Conservation (phyloP, 306 rosid species). For the Quercus gilva region DNA sequence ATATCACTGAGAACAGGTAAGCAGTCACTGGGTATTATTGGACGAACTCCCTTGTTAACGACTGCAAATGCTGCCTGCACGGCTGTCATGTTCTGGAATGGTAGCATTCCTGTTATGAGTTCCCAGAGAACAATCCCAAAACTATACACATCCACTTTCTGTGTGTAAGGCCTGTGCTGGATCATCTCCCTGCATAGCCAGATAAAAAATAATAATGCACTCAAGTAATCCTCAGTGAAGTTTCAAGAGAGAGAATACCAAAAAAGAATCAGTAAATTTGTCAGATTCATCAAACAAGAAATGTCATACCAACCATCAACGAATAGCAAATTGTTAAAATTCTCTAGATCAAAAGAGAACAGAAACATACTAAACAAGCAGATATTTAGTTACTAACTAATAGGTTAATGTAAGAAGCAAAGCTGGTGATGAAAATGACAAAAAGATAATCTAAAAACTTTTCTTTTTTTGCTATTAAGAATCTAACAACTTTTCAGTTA, state of each 20-base stretch:
- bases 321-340: neutral
- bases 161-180: constrained; percentile 97
- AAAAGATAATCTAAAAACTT: too few relatives aligned
- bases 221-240: neutral
- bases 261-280: neutral
- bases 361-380: neutral
- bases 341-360: neutral
- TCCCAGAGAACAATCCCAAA: constrained; percentile 98
- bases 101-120: constrained; percentile 91
- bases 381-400: neutral
- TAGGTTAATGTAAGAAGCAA: neutral
- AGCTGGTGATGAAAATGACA: neutral
- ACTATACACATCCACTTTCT: constrained; percentile 93
- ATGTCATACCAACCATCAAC: neutral
- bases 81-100: constrained; percentile 97
- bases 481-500: too few relatives aligned
- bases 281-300: neutral
- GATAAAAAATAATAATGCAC: constrained; percentile 6
- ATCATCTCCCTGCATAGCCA: constrained; percentile 86
- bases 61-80: constrained; percentile 99
- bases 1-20: constrained; percentile 83
- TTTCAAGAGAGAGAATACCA: neutral
- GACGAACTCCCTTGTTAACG: constrained; percentile 85
- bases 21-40: constrained; percentile 75
- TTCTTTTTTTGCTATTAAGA: too few relatives aligned